Base-by-base conservation (phyloP, 2,329 filamentous ascomycete species). In the Thyridium curvatum region DNA sequence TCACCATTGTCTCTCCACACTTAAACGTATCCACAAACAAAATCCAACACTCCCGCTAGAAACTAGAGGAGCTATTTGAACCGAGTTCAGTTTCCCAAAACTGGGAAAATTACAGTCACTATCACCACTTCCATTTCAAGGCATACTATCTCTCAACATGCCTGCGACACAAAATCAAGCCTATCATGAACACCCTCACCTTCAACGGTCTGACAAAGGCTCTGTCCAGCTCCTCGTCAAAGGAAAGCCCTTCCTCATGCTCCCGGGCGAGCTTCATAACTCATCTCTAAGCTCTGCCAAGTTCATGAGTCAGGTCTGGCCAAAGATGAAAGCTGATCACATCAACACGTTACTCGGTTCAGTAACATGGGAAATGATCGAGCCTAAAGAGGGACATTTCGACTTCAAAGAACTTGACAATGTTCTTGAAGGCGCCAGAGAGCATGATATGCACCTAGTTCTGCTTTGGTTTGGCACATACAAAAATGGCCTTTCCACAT, bases 171-270 rank as follows among this genome's bases (percentile, higher is more conserved):
- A n/a, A n/a, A n/a, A n/a, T n/a, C n/a, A n/a, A n/a, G n/a, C n/a
- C n/a, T n/a, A n/a, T n/a, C n/a, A n/a, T n/a, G n/a, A n/a, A n/a
- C n/a, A n/a, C n/a, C n/a, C n/a, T n/a, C n/a, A n/a, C n/a, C n/a
- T n/a, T n/a, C n/a, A n/a, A 26, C 21, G 21, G 21, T 10, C 10
- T 10, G 10, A 10, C 21, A 26, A 26, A 6, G 21, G 21, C 21
- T 6, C 6, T 34, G 72, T 57, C 12, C 65, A 72, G 42, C 44
- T 58, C 8, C 36, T 51, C 4, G 48, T 58, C 18, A 43, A 56
- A 14, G 50, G 47, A 32, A 45, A 50, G 32, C 56, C 56, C 0
- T 58, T 58, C 32, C 47, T 58, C 12, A 56, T 59, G 41, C 47
- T 54, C 14, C 51, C 50, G 3, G 52, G 46, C 21, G 53, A 60